These are phyloP conservation scores for Leishmania guyanensis DNA, from an alignment of 208 protist genomes.

Conservation along the genomic window DNA sequence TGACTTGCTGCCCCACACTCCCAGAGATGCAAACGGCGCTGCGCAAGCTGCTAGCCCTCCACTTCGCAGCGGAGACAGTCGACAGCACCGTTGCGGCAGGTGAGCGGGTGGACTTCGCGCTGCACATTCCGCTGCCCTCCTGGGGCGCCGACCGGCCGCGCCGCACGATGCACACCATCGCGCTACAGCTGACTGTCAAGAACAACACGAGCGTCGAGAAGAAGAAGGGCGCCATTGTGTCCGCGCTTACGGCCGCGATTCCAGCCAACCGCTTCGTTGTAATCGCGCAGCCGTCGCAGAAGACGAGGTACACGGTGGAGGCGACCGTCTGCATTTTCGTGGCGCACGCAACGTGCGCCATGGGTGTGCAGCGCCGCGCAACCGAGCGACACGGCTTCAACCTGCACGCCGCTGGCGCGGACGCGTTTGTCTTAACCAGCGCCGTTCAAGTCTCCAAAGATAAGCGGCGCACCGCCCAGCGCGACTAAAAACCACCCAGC, in stretches of 20 bases:
- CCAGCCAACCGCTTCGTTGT: slow-evolving; percentile 84
- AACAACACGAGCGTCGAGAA: slow-evolving; percentile 85
- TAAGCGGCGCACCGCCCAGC: background rate
- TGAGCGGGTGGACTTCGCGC: slow-evolving; percentile 19
- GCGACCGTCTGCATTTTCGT: slow-evolving; percentile 61
- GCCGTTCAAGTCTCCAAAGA: slow-evolving; percentile 25
- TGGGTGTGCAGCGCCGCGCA: slow-evolving; percentile 67
- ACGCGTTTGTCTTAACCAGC: slow-evolving; percentile 57
- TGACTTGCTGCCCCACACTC: slow-evolving; percentile 84
- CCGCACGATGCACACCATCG: slow-evolving; percentile 47
- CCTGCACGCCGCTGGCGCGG: slow-evolving; percentile 62
- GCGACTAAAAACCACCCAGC: background rate
- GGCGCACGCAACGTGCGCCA: slow-evolving; percentile 73
- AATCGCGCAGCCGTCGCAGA: slow-evolving; percentile 35
- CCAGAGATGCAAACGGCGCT: slow-evolving; percentile 73
- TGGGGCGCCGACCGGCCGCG: slow-evolving; percentile 15
- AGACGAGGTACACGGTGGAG: slow-evolving; percentile 29
- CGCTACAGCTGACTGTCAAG: slow-evolving; percentile 71
- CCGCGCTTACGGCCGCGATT: slow-evolving; percentile 52
- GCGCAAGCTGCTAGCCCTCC: slow-evolving; percentile 40
- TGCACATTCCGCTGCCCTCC: slow-evolving; percentile 22
- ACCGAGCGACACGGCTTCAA: slow-evolving; percentile 63
- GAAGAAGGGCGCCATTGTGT: slow-evolving; percentile 50
- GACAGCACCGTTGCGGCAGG: slow-evolving; percentile 12
- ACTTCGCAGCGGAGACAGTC: slow-evolving; percentile 45